Evolutionary conservation across 1,284 basidiomycete species (phyloP).

Genomic region (Marasmius sp.): DNA sequence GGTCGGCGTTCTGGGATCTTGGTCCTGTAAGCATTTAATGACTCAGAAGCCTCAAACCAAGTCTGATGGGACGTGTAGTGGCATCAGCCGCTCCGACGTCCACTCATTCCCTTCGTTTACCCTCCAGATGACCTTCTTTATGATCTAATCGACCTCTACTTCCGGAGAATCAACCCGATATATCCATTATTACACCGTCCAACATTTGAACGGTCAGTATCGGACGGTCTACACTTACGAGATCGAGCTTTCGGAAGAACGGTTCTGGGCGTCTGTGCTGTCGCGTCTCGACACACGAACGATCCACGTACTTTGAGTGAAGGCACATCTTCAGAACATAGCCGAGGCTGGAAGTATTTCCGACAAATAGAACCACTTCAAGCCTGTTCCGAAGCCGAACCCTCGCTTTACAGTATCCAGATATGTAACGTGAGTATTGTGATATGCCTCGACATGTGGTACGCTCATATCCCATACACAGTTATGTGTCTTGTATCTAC

Average conservation of each 20-base stretch:
- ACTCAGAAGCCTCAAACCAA: background rate
- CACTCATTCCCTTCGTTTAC: slow-evolving; percentile 27
- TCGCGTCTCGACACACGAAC: slow-evolving; percentile 56
- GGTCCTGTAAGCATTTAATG: slow-evolving; percentile 16
- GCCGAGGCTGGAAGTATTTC: slow-evolving; percentile 60
- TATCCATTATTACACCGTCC: slow-evolving; percentile 64
- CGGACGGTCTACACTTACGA: slow-evolving; percentile 38
- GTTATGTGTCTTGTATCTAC: too few relatives aligned
- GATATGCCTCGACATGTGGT: background rate
- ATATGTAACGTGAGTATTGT: slow-evolving; percentile 26
- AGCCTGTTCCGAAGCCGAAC: slow-evolving; percentile 43
- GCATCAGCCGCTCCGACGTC: slow-evolving; percentile 23
- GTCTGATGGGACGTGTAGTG: slow-evolving; percentile 19
- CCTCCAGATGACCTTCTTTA: slow-evolving; percentile 52
- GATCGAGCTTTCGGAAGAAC: slow-evolving; percentile 57
- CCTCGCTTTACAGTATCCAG: slow-evolving; percentile 58
- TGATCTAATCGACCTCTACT: slow-evolving; percentile 60
- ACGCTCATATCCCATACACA: too few relatives aligned
- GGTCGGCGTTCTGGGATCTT: background rate
- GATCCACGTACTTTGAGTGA: slow-evolving; percentile 50
- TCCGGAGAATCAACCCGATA: slow-evolving; percentile 48
- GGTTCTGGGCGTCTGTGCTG: slow-evolving; percentile 63
- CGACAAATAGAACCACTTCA: slow-evolving; percentile 45
- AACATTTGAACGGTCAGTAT: slow-evolving; percentile 54
- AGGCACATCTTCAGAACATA: slow-evolving; percentile 11